Base-by-base conservation (phyloP, 495 filamentous ascomycete species). In the Neurospora africana region DNA sequence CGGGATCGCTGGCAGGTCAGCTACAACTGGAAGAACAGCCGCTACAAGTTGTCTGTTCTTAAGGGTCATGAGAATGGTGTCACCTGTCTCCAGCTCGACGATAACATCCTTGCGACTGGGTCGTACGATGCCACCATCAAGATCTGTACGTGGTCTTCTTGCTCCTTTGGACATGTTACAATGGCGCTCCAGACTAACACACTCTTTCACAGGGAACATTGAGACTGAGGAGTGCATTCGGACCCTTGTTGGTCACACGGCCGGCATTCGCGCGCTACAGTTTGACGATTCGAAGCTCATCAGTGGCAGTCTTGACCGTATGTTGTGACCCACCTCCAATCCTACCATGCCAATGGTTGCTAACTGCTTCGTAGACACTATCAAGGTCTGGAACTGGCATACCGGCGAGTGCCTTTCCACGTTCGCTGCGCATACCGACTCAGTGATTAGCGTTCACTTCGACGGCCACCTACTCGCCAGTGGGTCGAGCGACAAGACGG, bases 331-430 rank as follows among this genome's bases (percentile, higher is more conserved):
- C 3, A 11, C 15, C 5, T 30, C 13, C 13, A 30, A 61, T 4
- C 3, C 0, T 8, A 9, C 0, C 19, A 11, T 21, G 19, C 23
- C n/a, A 27, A 35, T 4, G 0, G n/a, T 10, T 44, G 47, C 77
- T 79, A 68, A 79, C 71, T 37, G 27, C 13, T 30, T 47, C 6
- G 23, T 30, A 79, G 78, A 81, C 30, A 96, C 88, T 21, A 81
- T 99, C 71, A 92, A 92, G 78, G 88, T 98, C 37, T 99, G 95
- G 96, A 97, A 98, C 75, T 98, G 94, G 93, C 87, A 91, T 47
- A 98, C 94, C 0, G 95, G 95, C 58, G 89, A 92, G 76, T 96
- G 92, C 77, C 86, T 97, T 58, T 92, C 91, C 17, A 97, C 90
- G 1, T 89, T 94, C 41, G 86, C 86, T 10, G 90, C 90, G 5